Percentiles rank a stretch among this genome's conserved stretches.
phyloP scores from a whole-genome alignment of 345 rosid genomes.

The Heritiera fomes region DNA sequence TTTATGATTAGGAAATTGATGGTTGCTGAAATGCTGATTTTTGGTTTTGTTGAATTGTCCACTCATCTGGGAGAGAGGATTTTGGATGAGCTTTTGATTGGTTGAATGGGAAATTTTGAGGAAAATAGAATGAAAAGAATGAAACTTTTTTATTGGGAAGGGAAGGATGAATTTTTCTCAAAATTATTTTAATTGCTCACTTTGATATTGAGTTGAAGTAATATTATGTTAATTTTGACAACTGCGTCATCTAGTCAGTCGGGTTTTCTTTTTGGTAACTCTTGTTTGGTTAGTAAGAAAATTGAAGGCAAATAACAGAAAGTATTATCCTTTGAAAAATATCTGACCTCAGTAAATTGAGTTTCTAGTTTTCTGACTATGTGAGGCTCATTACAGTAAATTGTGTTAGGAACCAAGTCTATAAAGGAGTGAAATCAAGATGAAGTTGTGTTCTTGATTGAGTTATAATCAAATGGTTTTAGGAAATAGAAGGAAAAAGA shows the following conservation, averaged over 20 bases:
- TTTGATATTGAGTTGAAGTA: neutral
- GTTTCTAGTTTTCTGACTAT: neutral
- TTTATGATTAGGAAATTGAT: neutral
- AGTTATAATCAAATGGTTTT: neutral
- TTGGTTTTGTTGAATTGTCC: neutral
- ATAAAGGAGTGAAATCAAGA: neutral
- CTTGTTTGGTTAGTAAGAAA: constrained; percentile 3
- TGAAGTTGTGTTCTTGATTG: constrained; percentile 3
- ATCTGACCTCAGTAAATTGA: neutral
- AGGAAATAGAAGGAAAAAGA: neutral
- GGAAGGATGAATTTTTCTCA: neutral
- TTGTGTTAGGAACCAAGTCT: neutral
- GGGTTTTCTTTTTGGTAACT: neutral
- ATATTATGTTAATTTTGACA: neutral
- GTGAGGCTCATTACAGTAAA: neutral
- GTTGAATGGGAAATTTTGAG: neutral
- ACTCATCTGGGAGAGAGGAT: neutral
- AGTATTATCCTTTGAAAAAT: neutral
- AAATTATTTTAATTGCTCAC: neutral
- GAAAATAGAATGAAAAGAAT: neutral
- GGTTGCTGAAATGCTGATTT: neutral
- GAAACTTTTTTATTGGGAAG: neutral
- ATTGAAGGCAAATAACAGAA: neutral
- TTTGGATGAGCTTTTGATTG: neutral
- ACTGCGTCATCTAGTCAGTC: neutral